Base-by-base conservation (phyloP, 169 alveolate species). In the Condylostoma magnum region DNA sequence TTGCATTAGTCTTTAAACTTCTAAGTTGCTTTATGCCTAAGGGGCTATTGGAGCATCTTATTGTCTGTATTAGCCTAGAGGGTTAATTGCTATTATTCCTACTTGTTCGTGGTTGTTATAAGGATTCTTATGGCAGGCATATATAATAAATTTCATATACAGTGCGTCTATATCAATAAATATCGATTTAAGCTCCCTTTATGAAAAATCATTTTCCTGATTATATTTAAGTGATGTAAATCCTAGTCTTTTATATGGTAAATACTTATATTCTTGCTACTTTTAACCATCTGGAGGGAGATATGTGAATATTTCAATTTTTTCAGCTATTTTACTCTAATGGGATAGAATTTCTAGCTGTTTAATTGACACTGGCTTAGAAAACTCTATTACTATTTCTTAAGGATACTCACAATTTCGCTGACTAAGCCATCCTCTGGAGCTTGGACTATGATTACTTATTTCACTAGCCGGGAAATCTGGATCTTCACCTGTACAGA, bases 181-280 rank as follows among this genome's bases (percentile, higher is more conserved):
- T 12, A 95, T 97, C n/a, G 92, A 77, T 67, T 95, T 95, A 58
- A 95, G 84, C 78, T 95, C 98, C 31, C 98, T 84, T 6, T 97
- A 96, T 76, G 91, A 82, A 48, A 78, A 94, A 41, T 94, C 93
- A n/a, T 92, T 80, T 71, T 94, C 78, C 69, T 92, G 97, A 74
- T 95, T 95, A 43, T 90, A 80, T 74, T 95, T 96, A 75, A 95
- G 76, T 31, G 91, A 79, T 44, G 92, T 82, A 73, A 92, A 95
- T 8, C 98, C 98, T n/a, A 95, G 83, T 53, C 95, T 82, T 75
- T 85, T 95, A 72, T 86, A 95, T 71, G 87, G 82, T 34, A 82
- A 72, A 31, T 86, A 77, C 25, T 63, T 56, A 77, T 48, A 48
- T 18, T 47, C 56, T 4, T 47, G 66, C 4, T 48, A 18, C n/a